Evolutionary conservation across 306 rosid species (phyloP).

Genomic region (Quercus rubra): DNA sequence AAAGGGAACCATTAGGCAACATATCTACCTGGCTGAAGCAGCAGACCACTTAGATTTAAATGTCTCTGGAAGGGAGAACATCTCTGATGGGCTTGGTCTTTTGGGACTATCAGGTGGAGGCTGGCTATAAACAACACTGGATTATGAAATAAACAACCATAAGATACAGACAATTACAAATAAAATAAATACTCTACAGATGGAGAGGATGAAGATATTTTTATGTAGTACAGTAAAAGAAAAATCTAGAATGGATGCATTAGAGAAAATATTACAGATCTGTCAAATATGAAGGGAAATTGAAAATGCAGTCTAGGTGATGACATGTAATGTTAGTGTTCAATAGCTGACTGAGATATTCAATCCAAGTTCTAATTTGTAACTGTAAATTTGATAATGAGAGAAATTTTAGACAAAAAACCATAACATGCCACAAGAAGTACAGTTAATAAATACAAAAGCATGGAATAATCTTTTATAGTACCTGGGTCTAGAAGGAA

Average conservation of each 20-base stretch:
- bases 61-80: slow-evolving; percentile 58
- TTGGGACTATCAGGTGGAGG: slow-evolving; percentile 43
- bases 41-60: slow-evolving; percentile 78
- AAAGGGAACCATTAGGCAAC: background rate
- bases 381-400: background rate
- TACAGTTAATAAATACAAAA: background rate
- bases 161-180: background rate
- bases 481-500: slow-evolving; percentile 55
- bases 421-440: background rate
- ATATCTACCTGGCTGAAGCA: slow-evolving; percentile 82
- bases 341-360: background rate
- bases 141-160: slow-evolving; percentile 15
- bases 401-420: background rate
- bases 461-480: background rate
- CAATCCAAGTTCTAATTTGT: background rate
- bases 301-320: background rate
- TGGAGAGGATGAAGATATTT: background rate
- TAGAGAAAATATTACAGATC: background rate
- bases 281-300: background rate
- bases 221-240: background rate
- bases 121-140: slow-evolving; percentile 47
- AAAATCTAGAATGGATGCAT: background rate
- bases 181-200: background rate
- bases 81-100: slow-evolving; percentile 50
- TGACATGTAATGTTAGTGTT: background rate